Evolutionary conservation across 2,329 filamentous ascomycete genomes (phyloP), one percentile per base, ranked within the genome.

Genomic region (Geosmithia morbida): DNA sequence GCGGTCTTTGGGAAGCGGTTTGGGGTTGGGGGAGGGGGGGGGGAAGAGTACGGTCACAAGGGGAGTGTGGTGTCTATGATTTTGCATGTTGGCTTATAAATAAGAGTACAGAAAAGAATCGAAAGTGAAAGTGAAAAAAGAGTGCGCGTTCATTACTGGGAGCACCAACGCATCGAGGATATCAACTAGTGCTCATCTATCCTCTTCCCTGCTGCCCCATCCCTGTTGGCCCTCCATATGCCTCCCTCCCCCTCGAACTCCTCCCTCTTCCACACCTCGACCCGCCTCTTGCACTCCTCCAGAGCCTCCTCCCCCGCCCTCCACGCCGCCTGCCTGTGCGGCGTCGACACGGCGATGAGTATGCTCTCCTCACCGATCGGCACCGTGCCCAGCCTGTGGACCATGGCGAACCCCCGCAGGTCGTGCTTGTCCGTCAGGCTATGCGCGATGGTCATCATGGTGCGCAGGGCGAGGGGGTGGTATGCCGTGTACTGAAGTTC

Each of bases 251-350:
- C 83, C 43, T 75, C 79, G 69, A 96, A 96, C 61, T 87, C 84
- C 67, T 97, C 90, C 53, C 80, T 71, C 67, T 96, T 96, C 90
- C 90, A 96, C 41, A 98, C 82, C 69, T 98, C 92, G n/a, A 87
- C 87, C 53, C 74, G 79, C 48, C 76, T 77, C 68, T 97, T 98
- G 59, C 86, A 87, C 60, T 78, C 69, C 67, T 97, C 90, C 49
- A 97, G 67, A 33, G 88, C 85, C 66, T 94, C 87, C 67, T 97
- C 90, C 0, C 86, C 90, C 0, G 85, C 90, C 55, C 70, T 68
- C 90, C 90, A 98, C 5, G 87, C 89, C 14, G 84, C 85, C 55
- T 84, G 77, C 7, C 92, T 73, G 66, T 97, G 92, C 37, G 85
- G 79, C 26, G 86, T 75, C 42, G 85, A 88, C 3, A 96, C 85